Conservation (phyloP, 345 rosid genomes). For the Tarenaya hassleriana region DNA sequence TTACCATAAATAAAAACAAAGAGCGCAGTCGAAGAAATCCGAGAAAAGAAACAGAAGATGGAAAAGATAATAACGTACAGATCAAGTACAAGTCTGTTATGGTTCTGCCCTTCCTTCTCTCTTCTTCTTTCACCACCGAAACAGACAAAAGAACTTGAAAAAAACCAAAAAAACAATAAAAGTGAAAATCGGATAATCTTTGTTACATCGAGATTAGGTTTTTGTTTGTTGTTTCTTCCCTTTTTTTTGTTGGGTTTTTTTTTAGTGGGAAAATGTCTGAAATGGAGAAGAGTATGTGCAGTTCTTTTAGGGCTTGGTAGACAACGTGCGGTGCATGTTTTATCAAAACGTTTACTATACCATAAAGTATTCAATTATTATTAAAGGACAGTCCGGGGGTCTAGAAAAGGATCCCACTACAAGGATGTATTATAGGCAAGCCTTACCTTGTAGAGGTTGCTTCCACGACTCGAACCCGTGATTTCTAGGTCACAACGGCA, state of each 20-base stretch:
- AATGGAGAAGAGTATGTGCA: constrained; percentile 16
- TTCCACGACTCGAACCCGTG: no score
- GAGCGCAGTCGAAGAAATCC: constrained; percentile 13
- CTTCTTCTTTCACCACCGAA: constrained; percentile 23
- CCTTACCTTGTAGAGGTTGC: no score
- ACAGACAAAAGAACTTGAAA: constrained; percentile 12
- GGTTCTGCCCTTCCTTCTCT: constrained; percentile 13
- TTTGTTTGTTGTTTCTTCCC: background rate
- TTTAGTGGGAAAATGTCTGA: constrained; percentile 23
- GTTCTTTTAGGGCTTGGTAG: constrained; percentile 24
- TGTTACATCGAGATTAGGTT: no score
- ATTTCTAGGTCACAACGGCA: no score
- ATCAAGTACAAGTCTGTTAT: background rate
- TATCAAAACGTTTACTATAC: no score
- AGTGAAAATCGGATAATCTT: background rate
- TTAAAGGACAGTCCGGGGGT: no score
- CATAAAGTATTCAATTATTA: no score
- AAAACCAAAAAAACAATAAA: constrained; percentile 5
- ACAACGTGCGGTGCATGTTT: constrained; percentile 32
- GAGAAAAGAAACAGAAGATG: constrained; percentile 23
- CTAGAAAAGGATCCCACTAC: no score
- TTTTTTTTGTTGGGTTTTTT: no score
- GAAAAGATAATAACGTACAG: constrained; percentile 21
- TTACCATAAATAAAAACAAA: constrained; percentile 3
- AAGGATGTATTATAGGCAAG: no score